phyloP scores from a whole-genome alignment of 441 rosid genomes.

The Erodium texanum region DNA sequence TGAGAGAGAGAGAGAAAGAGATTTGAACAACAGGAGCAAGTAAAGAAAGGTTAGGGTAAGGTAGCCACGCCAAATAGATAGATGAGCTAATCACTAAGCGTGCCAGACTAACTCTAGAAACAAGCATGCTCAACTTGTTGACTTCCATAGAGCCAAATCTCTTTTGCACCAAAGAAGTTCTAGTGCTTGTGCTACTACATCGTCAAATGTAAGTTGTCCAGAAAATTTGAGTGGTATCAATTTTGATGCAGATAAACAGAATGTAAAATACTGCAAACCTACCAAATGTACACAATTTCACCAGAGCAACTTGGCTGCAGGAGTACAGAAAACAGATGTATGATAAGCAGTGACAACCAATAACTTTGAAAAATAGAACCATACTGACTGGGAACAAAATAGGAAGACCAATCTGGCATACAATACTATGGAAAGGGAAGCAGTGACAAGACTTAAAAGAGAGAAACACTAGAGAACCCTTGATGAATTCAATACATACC shows the following conservation, averaged over 20 bases:
- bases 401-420: background rate
- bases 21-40: slow-evolving; percentile 3
- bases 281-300: slow-evolving; percentile 1
- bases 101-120: slow-evolving; percentile 6
- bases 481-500: slow-evolving; percentile 33
- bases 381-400: background rate
- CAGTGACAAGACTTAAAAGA: slow-evolving; percentile 8
- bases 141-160: background rate
- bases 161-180: background rate
- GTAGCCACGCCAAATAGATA: background rate
- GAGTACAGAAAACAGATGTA: slow-evolving; percentile 8
- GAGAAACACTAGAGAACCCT: background rate
- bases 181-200: background rate
- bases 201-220: background rate
- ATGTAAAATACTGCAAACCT: background rate
- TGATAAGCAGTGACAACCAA: background rate
- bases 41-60: slow-evolving; percentile 7
- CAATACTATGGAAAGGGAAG: background rate
- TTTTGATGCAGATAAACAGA: background rate
- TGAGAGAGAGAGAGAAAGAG: background rate
- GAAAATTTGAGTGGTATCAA: background rate
- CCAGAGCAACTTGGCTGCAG: background rate
- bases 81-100: slow-evolving; percentile 7
- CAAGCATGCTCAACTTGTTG: background rate
- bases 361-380: background rate